Conservation (phyloP, 2,329 filamentous ascomycete genomes). For the Fusarium solani-melongenae region DNA sequence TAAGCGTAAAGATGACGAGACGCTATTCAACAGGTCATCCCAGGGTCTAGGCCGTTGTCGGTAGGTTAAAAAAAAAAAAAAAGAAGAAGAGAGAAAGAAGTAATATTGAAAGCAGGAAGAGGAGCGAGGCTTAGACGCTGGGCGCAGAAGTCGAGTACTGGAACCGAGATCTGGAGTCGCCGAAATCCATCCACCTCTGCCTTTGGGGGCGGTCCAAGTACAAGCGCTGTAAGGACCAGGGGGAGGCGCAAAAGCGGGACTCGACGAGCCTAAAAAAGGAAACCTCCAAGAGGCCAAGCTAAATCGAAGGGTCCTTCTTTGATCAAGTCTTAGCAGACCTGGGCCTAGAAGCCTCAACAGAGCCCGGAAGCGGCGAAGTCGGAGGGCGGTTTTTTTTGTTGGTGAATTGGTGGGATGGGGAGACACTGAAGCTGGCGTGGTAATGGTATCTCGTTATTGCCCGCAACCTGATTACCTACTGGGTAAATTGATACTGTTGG, state of each 20-base stretch:
- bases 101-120: neutral
- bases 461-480: neutral
- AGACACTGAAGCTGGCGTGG: neutral
- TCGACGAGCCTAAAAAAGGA: conserved; percentile 25
- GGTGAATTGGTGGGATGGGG: neutral
- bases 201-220: conserved; percentile 15
- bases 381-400: neutral
- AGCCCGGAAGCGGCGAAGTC: neutral
- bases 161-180: conserved; percentile 33
- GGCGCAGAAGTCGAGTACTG: conserved; percentile 19
- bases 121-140: conserved; percentile 2
- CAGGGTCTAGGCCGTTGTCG: neutral
- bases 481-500: neutral
- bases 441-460: neutral
- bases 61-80: neutral
- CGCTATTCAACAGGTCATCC: neutral
- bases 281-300: neutral
- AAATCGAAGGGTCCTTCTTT: conserved; percentile 6
- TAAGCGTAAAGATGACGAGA: neutral
- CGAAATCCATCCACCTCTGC: conserved; percentile 23
- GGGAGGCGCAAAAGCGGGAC: conserved; percentile 34
- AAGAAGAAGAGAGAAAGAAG: neutral
- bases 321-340: conserved; percentile 2
- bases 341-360: neutral
- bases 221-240: conserved; percentile 20